phyloP scores from a whole-genome alignment of 2,329 filamentous ascomycete species.

The Penicillium italicum region DNA sequence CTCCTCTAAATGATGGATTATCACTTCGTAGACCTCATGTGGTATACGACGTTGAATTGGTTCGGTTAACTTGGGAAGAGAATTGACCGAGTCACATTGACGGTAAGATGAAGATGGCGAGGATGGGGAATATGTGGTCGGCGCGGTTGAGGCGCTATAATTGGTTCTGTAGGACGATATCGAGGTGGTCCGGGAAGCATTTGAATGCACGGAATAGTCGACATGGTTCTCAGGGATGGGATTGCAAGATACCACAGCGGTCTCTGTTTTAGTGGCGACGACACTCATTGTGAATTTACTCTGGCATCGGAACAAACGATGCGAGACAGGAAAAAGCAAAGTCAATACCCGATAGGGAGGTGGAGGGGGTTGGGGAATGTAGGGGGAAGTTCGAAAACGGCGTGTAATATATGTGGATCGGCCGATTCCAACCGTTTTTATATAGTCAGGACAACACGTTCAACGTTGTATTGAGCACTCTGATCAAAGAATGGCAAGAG shows the following conservation, averaged over 20 bases:
- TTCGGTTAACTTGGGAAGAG: slow-evolving; percentile 32
- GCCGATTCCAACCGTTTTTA: slow-evolving; percentile 10
- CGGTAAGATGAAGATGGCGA: slow-evolving; percentile 35
- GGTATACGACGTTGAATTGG: slow-evolving; percentile 48
- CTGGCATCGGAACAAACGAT: slow-evolving; percentile 19
- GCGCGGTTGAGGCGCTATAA: slow-evolving; percentile 36
- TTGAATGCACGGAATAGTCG: slow-evolving; percentile 30
- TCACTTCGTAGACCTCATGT: slow-evolving; percentile 53
- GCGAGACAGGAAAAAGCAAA: slow-evolving; percentile 11
- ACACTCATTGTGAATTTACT: slow-evolving; percentile 37
- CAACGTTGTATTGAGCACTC: background rate
- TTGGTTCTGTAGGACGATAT: slow-evolving; percentile 40
- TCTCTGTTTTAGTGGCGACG: slow-evolving; percentile 39
- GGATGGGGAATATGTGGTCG: slow-evolving; percentile 40
- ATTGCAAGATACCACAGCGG: slow-evolving; percentile 31
- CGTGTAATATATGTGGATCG: slow-evolving; percentile 17
- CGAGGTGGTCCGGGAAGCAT: slow-evolving; percentile 33
- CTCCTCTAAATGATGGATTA: slow-evolving; percentile 50
- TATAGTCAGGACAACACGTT: slow-evolving; percentile 1
- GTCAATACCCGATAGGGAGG: slow-evolving; percentile 9
- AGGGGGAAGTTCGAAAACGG: slow-evolving; percentile 14
- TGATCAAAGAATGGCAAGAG: background rate
- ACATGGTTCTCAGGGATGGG: slow-evolving; percentile 20
- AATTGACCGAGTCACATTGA: slow-evolving; percentile 39
- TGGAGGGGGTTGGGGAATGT: slow-evolving; percentile 20